Conservation (phyloP, 805 yeast genomes). For the Kazachstania kunashirensis region DNA sequence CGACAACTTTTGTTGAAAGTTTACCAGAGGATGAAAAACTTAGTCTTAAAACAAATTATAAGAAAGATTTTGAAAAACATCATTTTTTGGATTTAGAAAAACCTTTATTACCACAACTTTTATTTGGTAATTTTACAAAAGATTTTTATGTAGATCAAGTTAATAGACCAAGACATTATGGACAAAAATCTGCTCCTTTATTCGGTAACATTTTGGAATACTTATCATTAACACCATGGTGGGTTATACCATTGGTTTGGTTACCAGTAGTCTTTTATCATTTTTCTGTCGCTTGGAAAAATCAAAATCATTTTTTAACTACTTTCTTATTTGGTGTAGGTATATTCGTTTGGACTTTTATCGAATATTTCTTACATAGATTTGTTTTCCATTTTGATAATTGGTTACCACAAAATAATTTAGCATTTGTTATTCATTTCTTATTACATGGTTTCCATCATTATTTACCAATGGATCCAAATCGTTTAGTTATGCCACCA, state of each 20-base stretch:
- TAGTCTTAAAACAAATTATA: conserved; percentile 68
- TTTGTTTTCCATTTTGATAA: conserved; percentile 88
- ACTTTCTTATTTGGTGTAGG: conserved; percentile 63
- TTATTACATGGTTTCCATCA: conserved; percentile 94
- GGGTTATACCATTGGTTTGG: conserved; percentile 82
- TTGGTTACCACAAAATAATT: conserved; percentile 69
- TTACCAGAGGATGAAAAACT: conserved; percentile 67
- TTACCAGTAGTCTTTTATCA: conserved; percentile 65
- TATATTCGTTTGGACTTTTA: conserved; percentile 83
- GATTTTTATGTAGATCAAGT: conserved; percentile 92
- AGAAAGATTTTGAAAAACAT: conserved; percentile 62
- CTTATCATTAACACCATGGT: conserved; percentile 86
- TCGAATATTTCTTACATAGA: conserved; percentile 83
- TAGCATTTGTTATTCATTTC: conserved; percentile 76
- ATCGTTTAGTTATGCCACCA: conserved; percentile 95
- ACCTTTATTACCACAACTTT: conserved; percentile 75
- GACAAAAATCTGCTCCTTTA: conserved; percentile 90
- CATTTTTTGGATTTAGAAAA: conserved; percentile 76
- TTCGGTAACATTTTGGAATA: conserved; percentile 96
- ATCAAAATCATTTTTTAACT: conserved; percentile 37
- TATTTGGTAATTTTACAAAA: conserved; percentile 65
- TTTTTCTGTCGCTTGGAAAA: conserved; percentile 48
- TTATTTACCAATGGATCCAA: conserved; percentile 91
- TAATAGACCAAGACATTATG: conserved; percentile 96
- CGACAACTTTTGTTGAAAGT: conserved; percentile 45